Conservation (phyloP, 345 rosid genomes). For the Turnera subulata region DNA sequence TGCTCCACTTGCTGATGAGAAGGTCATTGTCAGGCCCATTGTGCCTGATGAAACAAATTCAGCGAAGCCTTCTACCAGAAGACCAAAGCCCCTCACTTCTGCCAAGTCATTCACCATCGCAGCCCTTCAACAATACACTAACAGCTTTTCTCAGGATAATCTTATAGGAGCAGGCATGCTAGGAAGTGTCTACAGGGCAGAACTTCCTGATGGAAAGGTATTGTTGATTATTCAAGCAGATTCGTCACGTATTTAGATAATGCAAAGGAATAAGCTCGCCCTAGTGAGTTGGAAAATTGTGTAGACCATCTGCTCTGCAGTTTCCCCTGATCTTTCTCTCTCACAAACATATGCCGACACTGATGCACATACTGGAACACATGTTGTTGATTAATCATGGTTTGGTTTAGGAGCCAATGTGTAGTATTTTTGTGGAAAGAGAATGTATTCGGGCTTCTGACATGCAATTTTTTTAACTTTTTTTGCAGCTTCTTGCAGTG, state of each 20-base stretch:
- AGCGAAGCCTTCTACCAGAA: constrained; percentile 44
- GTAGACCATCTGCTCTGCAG: too few species aligned
- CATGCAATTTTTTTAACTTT: constrained; percentile 16
- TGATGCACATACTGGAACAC: too few species aligned
- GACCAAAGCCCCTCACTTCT: constrained; percentile 37
- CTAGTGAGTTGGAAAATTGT: too few species aligned
- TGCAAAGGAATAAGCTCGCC: too few species aligned
- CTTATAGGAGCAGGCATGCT: constrained; percentile 88
- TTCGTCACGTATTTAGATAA: too few species aligned
- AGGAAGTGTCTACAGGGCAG: constrained; percentile 86
- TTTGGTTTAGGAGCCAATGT: too few species aligned
- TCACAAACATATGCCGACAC: too few species aligned
- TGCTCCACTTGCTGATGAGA: constrained; percentile 46
- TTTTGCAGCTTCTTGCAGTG: constrained; percentile 70
- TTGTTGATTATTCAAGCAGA: background rate
- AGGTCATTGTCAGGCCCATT: constrained; percentile 51
- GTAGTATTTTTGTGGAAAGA: background rate
- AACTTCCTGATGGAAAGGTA: constrained; percentile 86
- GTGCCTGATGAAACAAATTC: constrained; percentile 44
- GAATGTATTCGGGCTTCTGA: constrained; percentile 10
- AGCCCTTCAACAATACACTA: constrained; percentile 89
- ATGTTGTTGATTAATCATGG: too few species aligned
- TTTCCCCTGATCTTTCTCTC: too few species aligned
- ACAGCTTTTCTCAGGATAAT: constrained; percentile 94
- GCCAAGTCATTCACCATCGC: constrained; percentile 85